Base-by-base conservation (phyloP, 345 rosid genomes). In the Streptanthus diversifolius region DNA sequence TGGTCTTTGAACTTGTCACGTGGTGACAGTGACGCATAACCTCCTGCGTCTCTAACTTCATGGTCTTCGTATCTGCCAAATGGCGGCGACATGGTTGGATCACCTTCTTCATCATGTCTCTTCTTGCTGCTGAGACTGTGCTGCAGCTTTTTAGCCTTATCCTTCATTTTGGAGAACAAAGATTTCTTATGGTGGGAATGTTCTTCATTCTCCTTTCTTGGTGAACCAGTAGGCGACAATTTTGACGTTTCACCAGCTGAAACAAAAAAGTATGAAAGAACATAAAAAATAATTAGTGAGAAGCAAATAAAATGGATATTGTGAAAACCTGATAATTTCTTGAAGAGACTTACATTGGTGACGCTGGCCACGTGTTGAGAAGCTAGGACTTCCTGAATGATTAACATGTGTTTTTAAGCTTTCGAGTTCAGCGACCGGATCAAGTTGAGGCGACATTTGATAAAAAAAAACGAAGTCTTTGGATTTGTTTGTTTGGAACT, bases 111-210 rank as follows among this genome's bases (percentile, higher is more conserved):
- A 52, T 21, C 29, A 37, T 83, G 80, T 79, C 82, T 85, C 86
- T 82, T 88, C 82, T 79, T 88, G 66, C 43, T 15, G 52, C 84
- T 77, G 17, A 86, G 86, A 70, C 75, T 79, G 13, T 80, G 80
- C 11, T 83, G 81, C 79, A 90, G 82, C 58, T 83, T 83, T 63
- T 74, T 82, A 0, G 96, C 92, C 80, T 76, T 87, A 51, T 87
- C 96, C 71, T 81, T 90, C 80, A 90, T 86, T 80, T 82, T 87
- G 1, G 87, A 79, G 74, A 86, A 82, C 62, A 90, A 83, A 7
- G 96, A 90, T 77, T 85, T 89, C 81, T 77, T 87, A 1, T 61
- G 87, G 33, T 67, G 78, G 1, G 63, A 45, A 39, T 78, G 83
- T 51, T 86, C 89, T 58, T 84, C 86, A 56, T 70, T 73, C 24